These are phyloP conservation scores for Papiliotrema terrestris DNA, from an alignment of 1,284 basidiomycete genomes.

Conservation along the genomic window DNA sequence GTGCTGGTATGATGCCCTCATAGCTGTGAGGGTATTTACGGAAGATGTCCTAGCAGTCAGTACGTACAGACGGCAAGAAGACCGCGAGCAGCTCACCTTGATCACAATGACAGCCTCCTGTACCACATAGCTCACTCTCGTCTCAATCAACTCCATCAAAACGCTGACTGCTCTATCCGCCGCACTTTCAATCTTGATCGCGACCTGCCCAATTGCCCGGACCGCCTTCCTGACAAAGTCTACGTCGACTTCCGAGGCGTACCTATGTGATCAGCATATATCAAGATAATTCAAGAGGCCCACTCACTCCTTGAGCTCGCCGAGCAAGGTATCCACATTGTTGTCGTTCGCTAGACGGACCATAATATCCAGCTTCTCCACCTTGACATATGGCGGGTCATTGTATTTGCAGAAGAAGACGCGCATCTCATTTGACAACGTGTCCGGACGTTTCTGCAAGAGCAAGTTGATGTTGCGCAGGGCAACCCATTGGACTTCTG, in stretches of 20 bases:
- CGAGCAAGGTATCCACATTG: conserved; percentile 86
- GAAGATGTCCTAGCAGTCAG: conserved; percentile 70
- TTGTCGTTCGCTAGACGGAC: conserved; percentile 87
- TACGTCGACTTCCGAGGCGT: conserved; percentile 95
- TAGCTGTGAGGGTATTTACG: conserved; percentile 94
- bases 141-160: conserved; percentile 82
- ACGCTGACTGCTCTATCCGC: conserved; percentile 87
- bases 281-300: background rate
- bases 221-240: conserved; percentile 98
- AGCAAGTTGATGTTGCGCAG: conserved; percentile 94
- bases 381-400: conserved; percentile 97
- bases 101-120: conserved; percentile 97
- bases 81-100: conserved; percentile 53
- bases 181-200: conserved; percentile 91
- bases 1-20: conserved; percentile 86
- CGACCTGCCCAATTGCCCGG: conserved; percentile 89
- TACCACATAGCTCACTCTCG: conserved; percentile 92
- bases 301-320: conserved; percentile 87
- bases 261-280: too few species aligned
- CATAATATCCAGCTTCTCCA: conserved; percentile 98
- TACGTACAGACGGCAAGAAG: background rate
- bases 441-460: conserved; percentile 86
- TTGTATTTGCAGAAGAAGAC: conserved; percentile 99
- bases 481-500: conserved; percentile 98
- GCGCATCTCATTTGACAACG: conserved; percentile 94